Conservation (phyloP, 139 green algal genomes). For the Chloropicon primus region DNA sequence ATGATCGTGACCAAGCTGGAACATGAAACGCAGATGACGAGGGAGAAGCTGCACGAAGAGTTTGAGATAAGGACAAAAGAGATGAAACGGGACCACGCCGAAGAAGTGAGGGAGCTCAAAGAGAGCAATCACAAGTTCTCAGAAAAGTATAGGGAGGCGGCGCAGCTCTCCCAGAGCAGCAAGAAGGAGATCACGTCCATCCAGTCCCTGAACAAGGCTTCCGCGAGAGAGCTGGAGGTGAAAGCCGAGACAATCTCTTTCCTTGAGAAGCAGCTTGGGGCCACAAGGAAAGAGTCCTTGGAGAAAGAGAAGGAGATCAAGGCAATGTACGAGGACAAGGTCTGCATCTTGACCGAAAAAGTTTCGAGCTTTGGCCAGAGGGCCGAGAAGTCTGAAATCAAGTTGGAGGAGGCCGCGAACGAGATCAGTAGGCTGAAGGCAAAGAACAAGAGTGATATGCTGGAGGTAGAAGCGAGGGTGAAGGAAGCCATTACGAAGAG, state of each 20-base stretch:
- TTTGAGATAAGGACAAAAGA: background rate
- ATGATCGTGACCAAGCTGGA: slow-evolving; percentile 1
- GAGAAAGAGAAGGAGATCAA: slow-evolving; percentile 1
- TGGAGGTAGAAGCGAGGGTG: slow-evolving; percentile 23
- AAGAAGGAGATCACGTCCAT: background rate
- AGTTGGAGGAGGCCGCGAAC: background rate
- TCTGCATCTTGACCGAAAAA: background rate
- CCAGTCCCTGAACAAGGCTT: background rate
- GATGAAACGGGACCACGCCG: background rate
- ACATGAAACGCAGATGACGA: background rate
- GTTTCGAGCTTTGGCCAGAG: background rate
- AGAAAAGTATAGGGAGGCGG: background rate
- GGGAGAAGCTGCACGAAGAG: background rate
- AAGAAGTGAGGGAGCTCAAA: slow-evolving; percentile 1
- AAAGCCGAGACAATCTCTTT: background rate
- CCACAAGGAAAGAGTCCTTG: background rate
- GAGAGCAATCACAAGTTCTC: background rate
- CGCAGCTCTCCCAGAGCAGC: background rate
- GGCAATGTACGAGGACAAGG: background rate
- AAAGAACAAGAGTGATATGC: slow-evolving; percentile 3
- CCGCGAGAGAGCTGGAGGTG: slow-evolving; percentile 5
- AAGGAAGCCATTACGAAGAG: slow-evolving; percentile 4
- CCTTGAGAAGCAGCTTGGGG: slow-evolving; percentile 5
- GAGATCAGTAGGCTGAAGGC: background rate
- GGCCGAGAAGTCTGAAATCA: background rate